Conservation (phyloP, 768 basidiomycete genomes). For the Tylopilus intermedius region DNA sequence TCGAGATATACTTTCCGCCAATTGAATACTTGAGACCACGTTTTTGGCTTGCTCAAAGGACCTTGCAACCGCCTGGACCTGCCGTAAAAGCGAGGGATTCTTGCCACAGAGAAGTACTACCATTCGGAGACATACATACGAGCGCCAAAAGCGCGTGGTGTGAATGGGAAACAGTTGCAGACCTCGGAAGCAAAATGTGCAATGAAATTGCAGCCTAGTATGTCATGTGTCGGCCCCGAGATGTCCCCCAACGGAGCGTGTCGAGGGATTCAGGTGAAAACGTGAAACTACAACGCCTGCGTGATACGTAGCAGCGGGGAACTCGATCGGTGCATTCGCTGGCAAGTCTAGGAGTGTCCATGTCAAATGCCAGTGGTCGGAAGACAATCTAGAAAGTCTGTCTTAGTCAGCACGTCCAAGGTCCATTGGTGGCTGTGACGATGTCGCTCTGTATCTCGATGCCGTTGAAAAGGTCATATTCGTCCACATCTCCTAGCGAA, state of each 20-base stretch:
- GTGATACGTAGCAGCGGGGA: neutral
- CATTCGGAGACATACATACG: neutral
- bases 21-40: neutral
- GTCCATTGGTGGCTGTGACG: constrained; percentile 5
- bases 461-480: constrained; percentile 10
- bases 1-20: neutral
- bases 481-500: neutral
- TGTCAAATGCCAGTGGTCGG: too few relatives aligned
- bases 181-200: neutral
- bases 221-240: too few relatives aligned
- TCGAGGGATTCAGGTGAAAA: neutral
- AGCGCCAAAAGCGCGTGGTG: neutral
- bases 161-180: neutral
- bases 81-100: too few relatives aligned
- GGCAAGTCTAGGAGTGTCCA: neutral
- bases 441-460: neutral
- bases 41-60: neutral
- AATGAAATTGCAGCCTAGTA: neutral
- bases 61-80: too few relatives aligned
- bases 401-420: neutral
- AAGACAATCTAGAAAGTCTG: neutral
- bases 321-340: neutral
- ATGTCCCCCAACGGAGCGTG: neutral
- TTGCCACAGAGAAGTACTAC: neutral
- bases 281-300: neutral